Base-by-base conservation (phyloP, 768 basidiomycete genomes). In the Auricularia auricula-judae region DNA sequence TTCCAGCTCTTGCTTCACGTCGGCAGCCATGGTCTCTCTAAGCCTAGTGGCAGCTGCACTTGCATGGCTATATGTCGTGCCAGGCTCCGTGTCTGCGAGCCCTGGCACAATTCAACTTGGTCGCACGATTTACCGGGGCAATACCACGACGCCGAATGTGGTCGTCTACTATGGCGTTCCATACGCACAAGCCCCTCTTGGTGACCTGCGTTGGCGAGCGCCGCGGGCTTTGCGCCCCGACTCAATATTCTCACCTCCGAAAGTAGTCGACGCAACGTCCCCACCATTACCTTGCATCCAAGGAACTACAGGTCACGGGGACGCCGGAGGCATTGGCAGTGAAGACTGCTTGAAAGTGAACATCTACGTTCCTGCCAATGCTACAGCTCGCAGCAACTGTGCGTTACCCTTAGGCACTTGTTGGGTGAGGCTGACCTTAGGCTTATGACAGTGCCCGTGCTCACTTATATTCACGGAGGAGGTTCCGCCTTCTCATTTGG, bases 271-370 rank as follows among this genome's bases (percentile, higher is more conserved):
- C 47, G 47, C 10, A 21, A 51, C 47, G 47, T 51, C 47, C 5
- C 47, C 47, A 18, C 47, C 47, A 18, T 18, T 51, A 51, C 47
- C 47, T 18, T 86, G 85, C 66, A 72, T 87, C 43, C 86, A 87
- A 72, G 84, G 83, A 4, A 79, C 77, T 14, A 83, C 76, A 0
- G 80, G 81, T 64, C 70, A 58, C 21, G 82, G 81, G 8, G 84
- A 84, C 68, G 78, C 81, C 29, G 85, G 86, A 60, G 85, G 86
- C 35, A 83, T 84, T 12, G 86, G 86, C 11, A 82, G 80, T 53
- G 86, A 87, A 72, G 85, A 87, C 66, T 87, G 85, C 67, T 72
- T 87, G 39, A 86, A 86, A 60, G 74, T 86, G n/a, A 85, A 87
- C 70, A 77, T 88, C 12, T 87, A 86, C 64, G 73, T 82, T 10